Evolutionary conservation across 2,329 filamentous ascomycete genomes (phyloP).

Genomic region (Stachybotrys chartarum): DNA sequence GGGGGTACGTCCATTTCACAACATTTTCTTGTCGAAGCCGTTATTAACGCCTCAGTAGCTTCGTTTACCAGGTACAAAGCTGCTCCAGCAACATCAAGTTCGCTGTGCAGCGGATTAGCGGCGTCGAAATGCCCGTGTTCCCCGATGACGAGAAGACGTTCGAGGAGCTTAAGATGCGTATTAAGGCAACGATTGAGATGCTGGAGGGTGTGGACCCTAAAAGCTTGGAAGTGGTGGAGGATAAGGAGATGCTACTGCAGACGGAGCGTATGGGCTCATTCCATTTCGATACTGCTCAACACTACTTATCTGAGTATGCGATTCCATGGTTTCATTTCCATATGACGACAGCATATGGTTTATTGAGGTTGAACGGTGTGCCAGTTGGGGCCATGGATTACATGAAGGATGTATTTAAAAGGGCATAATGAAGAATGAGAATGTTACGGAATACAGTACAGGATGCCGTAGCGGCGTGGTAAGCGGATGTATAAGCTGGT

Average conservation of each 20-base stretch:
- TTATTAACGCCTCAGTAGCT: neutral
- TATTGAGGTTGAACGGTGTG: conserved; percentile 50
- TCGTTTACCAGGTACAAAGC: conserved; percentile 12
- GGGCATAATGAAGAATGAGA: no score
- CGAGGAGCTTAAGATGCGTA: conserved; percentile 19
- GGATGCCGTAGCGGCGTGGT: no score
- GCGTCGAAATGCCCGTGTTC: conserved; percentile 5
- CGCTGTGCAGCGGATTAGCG: conserved; percentile 8
- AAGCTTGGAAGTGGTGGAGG: conserved; percentile 13
- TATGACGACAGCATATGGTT: conserved; percentile 45
- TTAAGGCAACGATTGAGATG: conserved; percentile 15
- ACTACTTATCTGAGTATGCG: conserved; percentile 35
- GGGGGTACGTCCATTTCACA: conserved; percentile 9
- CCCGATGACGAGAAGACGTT: conserved; percentile 19
- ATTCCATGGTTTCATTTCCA: conserved; percentile 59
- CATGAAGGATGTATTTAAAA: conserved; percentile 22
- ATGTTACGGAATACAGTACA: no score
- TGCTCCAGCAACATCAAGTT: conserved; percentile 13
- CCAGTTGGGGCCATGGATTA: conserved; percentile 51
- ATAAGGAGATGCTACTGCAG: conserved; percentile 15
- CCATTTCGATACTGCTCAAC: conserved; percentile 19
- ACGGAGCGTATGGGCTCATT: conserved; percentile 14
- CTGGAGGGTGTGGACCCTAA: conserved; percentile 20
- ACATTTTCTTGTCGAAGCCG: no score
- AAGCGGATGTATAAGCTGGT: no score